Evolutionary conservation across 1,284 basidiomycete species (phyloP), one percentile per base, ranked within the genome.

Genomic region (Meira miltonrushii): DNA sequence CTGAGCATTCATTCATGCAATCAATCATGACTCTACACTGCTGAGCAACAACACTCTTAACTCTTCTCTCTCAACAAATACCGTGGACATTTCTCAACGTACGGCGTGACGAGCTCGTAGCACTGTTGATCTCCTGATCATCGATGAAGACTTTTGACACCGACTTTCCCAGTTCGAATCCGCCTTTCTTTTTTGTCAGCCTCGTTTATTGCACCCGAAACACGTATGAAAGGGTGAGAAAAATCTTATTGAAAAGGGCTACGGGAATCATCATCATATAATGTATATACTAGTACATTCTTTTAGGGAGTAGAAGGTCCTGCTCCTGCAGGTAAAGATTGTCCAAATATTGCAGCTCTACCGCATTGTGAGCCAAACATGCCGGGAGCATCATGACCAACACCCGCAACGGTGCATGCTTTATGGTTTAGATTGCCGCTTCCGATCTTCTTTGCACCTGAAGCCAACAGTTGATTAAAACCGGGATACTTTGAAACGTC

Each of bases 401-500:
- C 12, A 21, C 25, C 12, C 8, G 17, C 46, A 19, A 48, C 21
- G 4, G 25, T 23, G 23, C 46, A 48, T 5, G 23, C 23, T 48
- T 48, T n/a, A 48, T 48, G 46, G 12, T 48, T 48, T 5, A 48
- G 23, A 5, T 2, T 6, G 17, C 17, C 46, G 5, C 5, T 5
- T 5, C 17, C 25, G 5, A 48, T 21, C 12, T n/a, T n/a, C 7
- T 13, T 23, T 5, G 46, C 25, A 23, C n/a, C 21, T 13, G 17
- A 13, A 13, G n/a, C 17, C 2, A 48, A 2, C 8, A 33, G 8
- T 21, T 48, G 12, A 2, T 13, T 21, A 48, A 21, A 48, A 17
- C 67, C 67, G 52, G 57, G 64, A 53, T 48, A 68, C 7, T 38
- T 8, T 6, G 67, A 60, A 19, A 71, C 65, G 56, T 71, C 58